These are phyloP conservation scores for Reticulascus tulasneorum DNA, from an alignment of 2,329 filamentous ascomycete genomes.

Conservation along the genomic window DNA sequence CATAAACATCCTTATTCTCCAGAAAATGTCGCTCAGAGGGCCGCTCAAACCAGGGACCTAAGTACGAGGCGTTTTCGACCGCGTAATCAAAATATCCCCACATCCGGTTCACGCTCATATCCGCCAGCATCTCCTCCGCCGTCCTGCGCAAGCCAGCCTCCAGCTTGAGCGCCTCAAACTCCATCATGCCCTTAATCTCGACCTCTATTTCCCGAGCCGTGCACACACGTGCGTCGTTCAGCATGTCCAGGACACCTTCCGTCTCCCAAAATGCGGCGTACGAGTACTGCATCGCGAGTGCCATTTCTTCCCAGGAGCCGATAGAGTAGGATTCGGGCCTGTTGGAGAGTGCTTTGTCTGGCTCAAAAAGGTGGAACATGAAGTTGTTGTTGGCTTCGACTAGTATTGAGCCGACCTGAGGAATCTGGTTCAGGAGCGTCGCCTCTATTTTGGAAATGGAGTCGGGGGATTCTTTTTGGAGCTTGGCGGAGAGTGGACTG, in stretches of 20 bases:
- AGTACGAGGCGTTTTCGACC: too few relatives aligned
- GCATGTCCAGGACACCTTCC: slow-evolving; percentile 17
- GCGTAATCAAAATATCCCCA: too few relatives aligned
- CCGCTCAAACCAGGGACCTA: too few relatives aligned
- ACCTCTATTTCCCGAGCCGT: too few relatives aligned
- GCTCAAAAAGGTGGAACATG: slow-evolving; percentile 14
- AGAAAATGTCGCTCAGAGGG: too few relatives aligned
- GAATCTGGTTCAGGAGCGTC: slow-evolving; percentile 8
- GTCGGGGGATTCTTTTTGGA: slow-evolving; percentile 4
- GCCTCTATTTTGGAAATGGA: slow-evolving; percentile 7
- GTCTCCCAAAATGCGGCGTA: slow-evolving; percentile 19
- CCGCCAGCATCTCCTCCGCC: too few relatives aligned
- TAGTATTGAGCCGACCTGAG: slow-evolving; percentile 1
- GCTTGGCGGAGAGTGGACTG: slow-evolving; percentile 18
- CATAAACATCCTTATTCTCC: too few relatives aligned
- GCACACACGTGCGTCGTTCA: slow-evolving; percentile 15
- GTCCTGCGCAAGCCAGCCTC: too few relatives aligned
- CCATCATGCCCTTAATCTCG: slow-evolving; percentile 1
- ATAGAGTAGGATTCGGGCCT: neutral
- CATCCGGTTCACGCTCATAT: too few relatives aligned
- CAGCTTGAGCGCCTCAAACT: neutral
- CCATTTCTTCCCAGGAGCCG: slow-evolving; percentile 14
- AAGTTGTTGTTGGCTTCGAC: slow-evolving; percentile 6
- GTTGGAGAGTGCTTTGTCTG: slow-evolving; percentile 9
- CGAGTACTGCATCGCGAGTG: slow-evolving; percentile 15